Conservation (phyloP, 495 filamentous ascomycete species). For the Annulohypoxylon bovei region DNA sequence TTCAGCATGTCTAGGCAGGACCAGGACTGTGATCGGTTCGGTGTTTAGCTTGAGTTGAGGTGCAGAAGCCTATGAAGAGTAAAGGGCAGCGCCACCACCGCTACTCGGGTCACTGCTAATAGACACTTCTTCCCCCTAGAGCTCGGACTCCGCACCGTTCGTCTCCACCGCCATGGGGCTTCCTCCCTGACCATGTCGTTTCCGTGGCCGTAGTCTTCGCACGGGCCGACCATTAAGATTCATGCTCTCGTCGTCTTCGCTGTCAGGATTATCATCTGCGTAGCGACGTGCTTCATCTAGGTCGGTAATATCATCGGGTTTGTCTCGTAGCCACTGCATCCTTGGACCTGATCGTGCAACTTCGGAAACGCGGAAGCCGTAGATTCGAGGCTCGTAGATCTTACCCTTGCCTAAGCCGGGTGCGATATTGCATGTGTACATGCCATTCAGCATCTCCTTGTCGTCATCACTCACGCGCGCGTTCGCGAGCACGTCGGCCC, state of each 20-base stretch:
- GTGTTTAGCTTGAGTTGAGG: background rate
- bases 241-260: conserved; percentile 60
- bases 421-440: conserved; percentile 81
- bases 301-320: conserved; percentile 79
- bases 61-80: background rate
- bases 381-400: conserved; percentile 95
- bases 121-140: conserved; percentile 39
- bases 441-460: conserved; percentile 78
- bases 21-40: background rate
- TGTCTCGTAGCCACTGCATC: conserved; percentile 94
- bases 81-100: conserved; percentile 7
- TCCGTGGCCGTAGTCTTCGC: conserved; percentile 51
- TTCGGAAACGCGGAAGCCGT: conserved; percentile 94
- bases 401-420: conserved; percentile 84
- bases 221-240: conserved; percentile 49
- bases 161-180: conserved; percentile 64
- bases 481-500: conserved; percentile 54
- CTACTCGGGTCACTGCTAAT: background rate
- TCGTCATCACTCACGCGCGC: conserved; percentile 54
- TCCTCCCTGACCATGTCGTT: conserved; percentile 53
- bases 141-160: conserved; percentile 61
- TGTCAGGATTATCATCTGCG: conserved; percentile 58
- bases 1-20: background rate
- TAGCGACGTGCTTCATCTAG: conserved; percentile 79
- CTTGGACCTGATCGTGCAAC: conserved; percentile 84